phyloP scores from a whole-genome alignment of 2,329 filamentous ascomycete species.

The Fusarium proliferatum region DNA sequence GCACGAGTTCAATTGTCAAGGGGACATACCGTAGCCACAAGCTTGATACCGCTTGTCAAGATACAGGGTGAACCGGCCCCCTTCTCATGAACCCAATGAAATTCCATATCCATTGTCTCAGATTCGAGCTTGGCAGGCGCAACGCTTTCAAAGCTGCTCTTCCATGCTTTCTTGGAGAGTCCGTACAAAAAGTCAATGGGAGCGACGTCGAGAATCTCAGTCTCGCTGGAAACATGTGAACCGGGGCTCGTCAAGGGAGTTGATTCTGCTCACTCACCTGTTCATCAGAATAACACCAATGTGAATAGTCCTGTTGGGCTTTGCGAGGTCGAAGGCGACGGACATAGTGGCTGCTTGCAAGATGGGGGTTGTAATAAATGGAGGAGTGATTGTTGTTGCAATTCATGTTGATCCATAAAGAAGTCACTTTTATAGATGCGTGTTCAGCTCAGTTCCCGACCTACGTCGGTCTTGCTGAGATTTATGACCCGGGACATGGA shows the following conservation, averaged over 20 bases:
- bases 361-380: neutral
- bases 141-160: slow-evolving; percentile 26
- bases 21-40: slow-evolving; percentile 46
- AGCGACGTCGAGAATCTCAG: slow-evolving; percentile 51
- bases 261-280: neutral
- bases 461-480: neutral
- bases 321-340: slow-evolving; percentile 1
- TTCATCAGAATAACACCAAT: slow-evolving; percentile 33
- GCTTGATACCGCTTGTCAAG: slow-evolving; percentile 44
- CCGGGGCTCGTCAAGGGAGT: accelerated
- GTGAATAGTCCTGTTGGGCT: slow-evolving; percentile 17
- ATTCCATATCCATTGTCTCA: slow-evolving; percentile 45
- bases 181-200: slow-evolving; percentile 47
- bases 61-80: slow-evolving; percentile 12
- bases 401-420: accelerated
- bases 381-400: neutral
- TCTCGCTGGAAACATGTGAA: slow-evolving; percentile 37
- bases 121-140: slow-evolving; percentile 22
- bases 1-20: accelerated
- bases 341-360: slow-evolving; percentile 1
- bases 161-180: slow-evolving; percentile 31
- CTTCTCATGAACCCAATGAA: slow-evolving; percentile 51
- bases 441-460: neutral
- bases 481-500: neutral
- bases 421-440: neutral